Conservation (phyloP, 495 filamentous ascomycete species). For the Penicillium taxi region DNA sequence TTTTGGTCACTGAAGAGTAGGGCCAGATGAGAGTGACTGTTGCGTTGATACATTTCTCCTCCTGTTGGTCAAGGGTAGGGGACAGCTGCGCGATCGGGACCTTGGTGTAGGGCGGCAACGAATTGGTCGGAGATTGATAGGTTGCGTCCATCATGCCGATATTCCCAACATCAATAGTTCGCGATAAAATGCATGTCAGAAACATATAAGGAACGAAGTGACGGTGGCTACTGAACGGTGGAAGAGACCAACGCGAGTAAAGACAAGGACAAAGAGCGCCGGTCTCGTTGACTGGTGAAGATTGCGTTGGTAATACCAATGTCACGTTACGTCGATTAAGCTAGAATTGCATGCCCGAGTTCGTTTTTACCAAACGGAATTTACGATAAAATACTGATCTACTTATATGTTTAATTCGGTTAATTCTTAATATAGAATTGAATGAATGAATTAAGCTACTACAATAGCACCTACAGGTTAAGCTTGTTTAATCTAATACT, state of each 20-base stretch:
- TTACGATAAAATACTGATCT: too few species aligned
- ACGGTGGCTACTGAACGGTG: background rate
- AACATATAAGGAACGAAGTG: background rate
- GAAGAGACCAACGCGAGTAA: slow-evolving; percentile 1
- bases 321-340: slow-evolving; percentile 18
- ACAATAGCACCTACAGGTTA: too few species aligned
- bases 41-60: slow-evolving; percentile 45
- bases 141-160: slow-evolving; percentile 28
- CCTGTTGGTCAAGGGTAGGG: slow-evolving; percentile 38
- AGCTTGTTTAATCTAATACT: too few species aligned
- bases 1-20: slow-evolving; percentile 66
- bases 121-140: slow-evolving; percentile 18
- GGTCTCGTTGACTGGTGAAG: slow-evolving; percentile 3
- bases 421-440: too few species aligned
- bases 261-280: too few species aligned
- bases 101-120: slow-evolving; percentile 21
- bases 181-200: too few species aligned
- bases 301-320: slow-evolving; percentile 8
- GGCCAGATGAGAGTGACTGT: slow-evolving; percentile 86
- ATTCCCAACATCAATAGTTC: slow-evolving; percentile 10
- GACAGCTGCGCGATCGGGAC: slow-evolving; percentile 62
- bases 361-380: too few species aligned
- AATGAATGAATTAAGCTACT: too few species aligned
- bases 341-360: background rate
- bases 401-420: too few species aligned